phyloP scores from a whole-genome alignment of 2,329 filamentous ascomycete genomes.

The Diaporthe humulicola region DNA sequence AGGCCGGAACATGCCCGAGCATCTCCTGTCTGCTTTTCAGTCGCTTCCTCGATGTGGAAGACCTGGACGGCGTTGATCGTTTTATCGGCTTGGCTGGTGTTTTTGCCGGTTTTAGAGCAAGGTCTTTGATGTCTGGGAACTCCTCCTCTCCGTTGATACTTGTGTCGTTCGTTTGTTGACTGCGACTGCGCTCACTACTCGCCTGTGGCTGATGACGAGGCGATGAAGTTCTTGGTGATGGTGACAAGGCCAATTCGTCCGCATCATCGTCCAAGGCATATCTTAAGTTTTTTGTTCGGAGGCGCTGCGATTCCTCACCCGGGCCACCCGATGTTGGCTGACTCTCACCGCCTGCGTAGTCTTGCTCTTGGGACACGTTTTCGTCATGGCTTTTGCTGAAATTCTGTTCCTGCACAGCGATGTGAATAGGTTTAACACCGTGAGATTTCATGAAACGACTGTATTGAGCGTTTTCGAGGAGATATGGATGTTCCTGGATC shows the following conservation, averaged over 20 bases:
- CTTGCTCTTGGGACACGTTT: slow-evolving; percentile 60
- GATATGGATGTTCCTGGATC: slow-evolving; percentile 72
- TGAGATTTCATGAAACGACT: slow-evolving; percentile 65
- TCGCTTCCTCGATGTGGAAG: slow-evolving; percentile 45
- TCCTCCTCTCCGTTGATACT: slow-evolving; percentile 50
- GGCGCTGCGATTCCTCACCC: slow-evolving; percentile 43
- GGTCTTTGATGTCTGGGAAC: slow-evolving; percentile 46
- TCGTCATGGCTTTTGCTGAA: slow-evolving; percentile 44
- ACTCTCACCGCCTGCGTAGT: slow-evolving; percentile 64
- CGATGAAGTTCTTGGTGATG: slow-evolving; percentile 48
- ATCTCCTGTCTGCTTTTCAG: slow-evolving; percentile 36
- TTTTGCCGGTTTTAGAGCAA: slow-evolving; percentile 40
- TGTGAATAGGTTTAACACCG: slow-evolving; percentile 65
- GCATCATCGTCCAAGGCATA: slow-evolving; percentile 40
- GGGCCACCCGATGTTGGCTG: slow-evolving; percentile 53
- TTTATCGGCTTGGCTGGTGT: slow-evolving; percentile 41
- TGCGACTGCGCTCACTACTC: slow-evolving; percentile 48
- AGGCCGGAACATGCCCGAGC: not conserved
- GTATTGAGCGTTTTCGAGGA: slow-evolving; percentile 68
- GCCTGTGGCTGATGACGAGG: slow-evolving; percentile 40
- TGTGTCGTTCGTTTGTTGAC: slow-evolving; percentile 49
- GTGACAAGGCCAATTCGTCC: slow-evolving; percentile 47
- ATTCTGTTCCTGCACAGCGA: slow-evolving; percentile 50
- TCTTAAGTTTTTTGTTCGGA: slow-evolving; percentile 53
- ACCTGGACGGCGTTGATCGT: slow-evolving; percentile 41